Conservation (phyloP, 768 basidiomycete species). For the Paxillus ammoniavirescens region DNA sequence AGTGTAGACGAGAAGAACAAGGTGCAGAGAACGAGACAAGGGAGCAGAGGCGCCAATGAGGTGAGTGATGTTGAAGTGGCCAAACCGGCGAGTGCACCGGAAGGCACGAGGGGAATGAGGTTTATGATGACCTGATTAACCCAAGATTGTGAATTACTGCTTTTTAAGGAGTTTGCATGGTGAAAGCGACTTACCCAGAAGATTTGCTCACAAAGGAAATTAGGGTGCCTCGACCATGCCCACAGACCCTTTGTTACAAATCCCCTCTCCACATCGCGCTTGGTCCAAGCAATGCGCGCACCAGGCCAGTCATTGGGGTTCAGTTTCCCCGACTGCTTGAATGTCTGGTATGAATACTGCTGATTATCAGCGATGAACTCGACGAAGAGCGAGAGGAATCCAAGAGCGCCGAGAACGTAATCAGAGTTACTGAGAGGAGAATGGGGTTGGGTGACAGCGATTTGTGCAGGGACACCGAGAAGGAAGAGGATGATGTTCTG, state of each 20-base stretch:
- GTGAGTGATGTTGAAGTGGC: slow-evolving; percentile 22
- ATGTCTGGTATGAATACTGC: slow-evolving; percentile 81
- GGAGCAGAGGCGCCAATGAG: slow-evolving; percentile 42
- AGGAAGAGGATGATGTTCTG: slow-evolving; percentile 82
- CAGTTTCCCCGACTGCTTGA: slow-evolving; percentile 53
- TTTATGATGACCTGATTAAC: slow-evolving; percentile 60
- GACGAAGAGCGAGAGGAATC: slow-evolving; percentile 55
- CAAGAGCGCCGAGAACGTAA: slow-evolving; percentile 54
- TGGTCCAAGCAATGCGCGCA: slow-evolving; percentile 63
- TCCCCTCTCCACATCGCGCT: slow-evolving; percentile 70
- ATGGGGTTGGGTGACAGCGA: slow-evolving; percentile 55
- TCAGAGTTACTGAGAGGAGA: slow-evolving; percentile 57
- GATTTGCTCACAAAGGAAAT: slow-evolving; percentile 85
- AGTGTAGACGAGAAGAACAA: slow-evolving; percentile 78
- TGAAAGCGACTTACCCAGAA: slow-evolving; percentile 64
- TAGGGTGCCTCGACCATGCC: slow-evolving; percentile 88
- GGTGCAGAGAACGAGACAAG: slow-evolving; percentile 58
- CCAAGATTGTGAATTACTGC: slow-evolving; percentile 1
- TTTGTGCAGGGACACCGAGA: slow-evolving; percentile 60
- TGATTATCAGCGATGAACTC: slow-evolving; percentile 93
- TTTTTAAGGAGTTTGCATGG: neutral
- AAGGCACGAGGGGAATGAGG: slow-evolving; percentile 59
- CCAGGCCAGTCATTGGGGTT: slow-evolving; percentile 56
- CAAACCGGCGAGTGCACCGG: slow-evolving; percentile 28
- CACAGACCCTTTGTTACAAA: slow-evolving; percentile 86